Percentiles rank a stretch among this genome's conserved stretches.
These are phyloP conservation scores for Mrakiaceae sp. DNA, from an alignment of 1,284 basidiomycete species.

Conservation along the genomic window DNA sequence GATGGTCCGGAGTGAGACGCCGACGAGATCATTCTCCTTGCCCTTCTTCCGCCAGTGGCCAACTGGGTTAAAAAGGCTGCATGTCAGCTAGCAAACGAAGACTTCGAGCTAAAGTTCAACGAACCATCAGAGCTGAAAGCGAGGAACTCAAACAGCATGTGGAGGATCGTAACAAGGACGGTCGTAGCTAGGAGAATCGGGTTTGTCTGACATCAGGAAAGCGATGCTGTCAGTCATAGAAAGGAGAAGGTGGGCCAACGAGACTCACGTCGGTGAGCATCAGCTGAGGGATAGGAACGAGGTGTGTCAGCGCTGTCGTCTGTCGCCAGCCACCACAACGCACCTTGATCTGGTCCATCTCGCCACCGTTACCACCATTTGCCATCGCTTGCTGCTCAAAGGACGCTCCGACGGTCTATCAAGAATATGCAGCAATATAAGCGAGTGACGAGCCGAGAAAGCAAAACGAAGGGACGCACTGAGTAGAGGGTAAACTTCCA, in stretches of 20 bases:
- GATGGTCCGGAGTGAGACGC: conserved; percentile 52
- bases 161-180: conserved; percentile 68
- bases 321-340: no score
- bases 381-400: conserved; percentile 65
- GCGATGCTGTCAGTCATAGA: neutral
- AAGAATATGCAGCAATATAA: neutral
- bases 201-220: conserved; percentile 55
- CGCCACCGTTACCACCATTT: conserved; percentile 52
- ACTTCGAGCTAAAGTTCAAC: conserved; percentile 57
- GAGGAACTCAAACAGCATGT: conserved; percentile 87
- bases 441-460: neutral
- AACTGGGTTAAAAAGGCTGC: conserved; percentile 61
- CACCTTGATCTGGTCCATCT: conserved; percentile 83
- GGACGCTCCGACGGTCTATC: conserved; percentile 53
- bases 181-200: conserved; percentile 70
- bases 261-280: conserved; percentile 19
- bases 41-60: conserved; percentile 81
- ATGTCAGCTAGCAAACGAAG: conserved; percentile 43
- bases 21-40: conserved; percentile 44
- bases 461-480: neutral
- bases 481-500: conserved; percentile 64
- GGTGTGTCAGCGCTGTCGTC: conserved; percentile 33
- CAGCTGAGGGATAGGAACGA: conserved; percentile 38
- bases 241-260: conserved; percentile 18
- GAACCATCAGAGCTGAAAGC: conserved; percentile 72